These are phyloP conservation scores for Pseudisothecium myosuroides DNA, from an alignment of 225 moss, liverwort and hornwort species.

Conservation along the genomic window DNA sequence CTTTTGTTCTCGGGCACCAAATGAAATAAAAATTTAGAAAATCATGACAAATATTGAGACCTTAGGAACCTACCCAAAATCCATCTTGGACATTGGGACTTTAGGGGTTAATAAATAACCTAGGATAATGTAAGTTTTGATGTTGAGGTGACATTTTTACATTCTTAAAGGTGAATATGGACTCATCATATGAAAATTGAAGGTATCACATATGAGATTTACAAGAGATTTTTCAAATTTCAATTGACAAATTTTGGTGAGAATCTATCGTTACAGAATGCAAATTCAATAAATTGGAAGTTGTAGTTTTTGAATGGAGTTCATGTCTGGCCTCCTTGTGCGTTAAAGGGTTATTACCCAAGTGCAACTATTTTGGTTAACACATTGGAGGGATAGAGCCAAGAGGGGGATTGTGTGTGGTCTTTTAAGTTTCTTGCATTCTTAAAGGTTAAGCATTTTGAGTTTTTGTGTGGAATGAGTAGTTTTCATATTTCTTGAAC, in stretches of 20 bases:
- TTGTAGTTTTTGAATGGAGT: background rate
- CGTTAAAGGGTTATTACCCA: too few species aligned
- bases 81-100: too few species aligned
- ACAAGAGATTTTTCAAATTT: background rate
- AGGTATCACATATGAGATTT: too few species aligned
- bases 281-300: background rate
- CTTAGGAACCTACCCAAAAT: too few species aligned
- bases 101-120: background rate
- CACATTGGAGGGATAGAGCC: too few species aligned
- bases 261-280: rapidly evolving
- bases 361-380: background rate
- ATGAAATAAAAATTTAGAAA: too few species aligned
- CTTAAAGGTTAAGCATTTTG: background rate
- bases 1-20: too few species aligned
- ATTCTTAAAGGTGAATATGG: background rate
- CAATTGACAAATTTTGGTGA: rapidly evolving
- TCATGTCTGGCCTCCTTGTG: too few species aligned
- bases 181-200: background rate
- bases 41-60: too few species aligned
- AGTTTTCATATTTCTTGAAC: background rate
- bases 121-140: background rate
- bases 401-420: background rate
- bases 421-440: background rate
- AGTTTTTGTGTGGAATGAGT: background rate
- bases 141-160: background rate